phyloP scores from a whole-genome alignment of 257 asterid genomes.

The Ballota nigra region DNA sequence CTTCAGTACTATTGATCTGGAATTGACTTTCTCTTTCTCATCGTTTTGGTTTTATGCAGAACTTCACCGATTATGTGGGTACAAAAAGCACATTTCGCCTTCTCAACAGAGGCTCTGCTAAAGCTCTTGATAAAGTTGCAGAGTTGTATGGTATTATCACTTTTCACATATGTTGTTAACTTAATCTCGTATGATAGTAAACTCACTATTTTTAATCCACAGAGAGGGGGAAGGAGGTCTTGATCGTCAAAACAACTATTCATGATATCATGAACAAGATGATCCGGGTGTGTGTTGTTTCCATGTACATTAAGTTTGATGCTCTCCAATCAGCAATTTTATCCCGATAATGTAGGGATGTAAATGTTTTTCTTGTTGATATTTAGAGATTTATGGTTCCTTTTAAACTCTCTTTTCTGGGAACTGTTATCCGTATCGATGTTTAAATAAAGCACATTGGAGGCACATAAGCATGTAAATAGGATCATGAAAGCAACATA shows the following conservation, averaged over 20 bases:
- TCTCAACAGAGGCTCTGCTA: slow-evolving; percentile 97
- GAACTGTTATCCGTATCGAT: background rate
- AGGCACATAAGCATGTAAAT: background rate
- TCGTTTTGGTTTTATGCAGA: slow-evolving; percentile 44
- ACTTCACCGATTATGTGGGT: slow-evolving; percentile 83
- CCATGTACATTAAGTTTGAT: slow-evolving; percentile 11
- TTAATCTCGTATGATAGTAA: slow-evolving; percentile 18
- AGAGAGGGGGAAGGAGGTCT: slow-evolving; percentile 91
- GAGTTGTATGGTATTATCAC: slow-evolving; percentile 79
- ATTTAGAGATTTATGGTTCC: background rate
- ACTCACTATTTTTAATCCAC: slow-evolving; percentile 33
- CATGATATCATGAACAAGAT: slow-evolving; percentile 97
- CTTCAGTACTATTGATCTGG: background rate
- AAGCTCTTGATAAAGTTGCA: slow-evolving; percentile 98
- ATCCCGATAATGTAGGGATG: background rate
- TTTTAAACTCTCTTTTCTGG: background rate
- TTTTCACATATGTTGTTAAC: slow-evolving; percentile 24
- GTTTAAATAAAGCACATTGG: background rate
- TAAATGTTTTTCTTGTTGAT: background rate
- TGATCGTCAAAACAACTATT: slow-evolving; percentile 87
- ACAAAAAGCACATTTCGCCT: slow-evolving; percentile 93
- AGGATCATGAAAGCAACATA: background rate
- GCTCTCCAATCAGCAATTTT: background rate
- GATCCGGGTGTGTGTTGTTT: slow-evolving; percentile 64
- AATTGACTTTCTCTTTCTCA: slow-evolving; percentile 17